These are phyloP conservation scores for Lotmaria passim DNA, from an alignment of 208 protist genomes.

Conservation along the genomic window DNA sequence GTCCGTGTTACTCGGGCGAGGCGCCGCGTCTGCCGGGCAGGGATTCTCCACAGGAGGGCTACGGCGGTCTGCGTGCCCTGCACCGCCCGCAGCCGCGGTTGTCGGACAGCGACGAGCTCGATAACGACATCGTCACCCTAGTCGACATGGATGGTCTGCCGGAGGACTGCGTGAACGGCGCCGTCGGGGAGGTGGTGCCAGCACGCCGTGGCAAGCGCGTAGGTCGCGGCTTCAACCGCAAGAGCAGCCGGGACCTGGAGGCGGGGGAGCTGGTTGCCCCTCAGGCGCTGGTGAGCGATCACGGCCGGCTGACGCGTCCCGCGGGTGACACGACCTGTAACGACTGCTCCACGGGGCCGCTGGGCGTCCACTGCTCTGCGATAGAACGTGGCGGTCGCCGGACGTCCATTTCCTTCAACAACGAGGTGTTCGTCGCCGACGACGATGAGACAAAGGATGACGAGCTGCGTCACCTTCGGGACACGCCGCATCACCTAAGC, in stretches of 20 bases:
- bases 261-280: not conserved
- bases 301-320: not conserved
- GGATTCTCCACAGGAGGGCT: not conserved
- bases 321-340: constrained; percentile 6
- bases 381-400: constrained; percentile 10
- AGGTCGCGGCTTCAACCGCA: constrained; percentile 12
- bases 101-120: constrained; percentile 1
- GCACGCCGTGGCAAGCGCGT: constrained; percentile 14
- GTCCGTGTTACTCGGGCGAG: not conserved
- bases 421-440: constrained; percentile 9
- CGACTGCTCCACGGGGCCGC: constrained; percentile 1
- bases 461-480: constrained; percentile 11
- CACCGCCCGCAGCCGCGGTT: not conserved
- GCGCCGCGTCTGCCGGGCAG: constrained; percentile 1
- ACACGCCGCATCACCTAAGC: constrained; percentile 12
- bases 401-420: constrained; percentile 14
- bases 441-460: not conserved
- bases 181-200: not conserved
- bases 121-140: not conserved
- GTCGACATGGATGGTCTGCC: not conserved
- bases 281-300: not conserved
- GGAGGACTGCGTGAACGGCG: not conserved
- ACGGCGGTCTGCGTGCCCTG: not conserved
- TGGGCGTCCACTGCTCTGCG: not conserved
- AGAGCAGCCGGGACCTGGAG: not conserved